These are phyloP conservation scores for Penicillium sp. DNA, from an alignment of 2,329 filamentous ascomycete species.

Conservation along the genomic window DNA sequence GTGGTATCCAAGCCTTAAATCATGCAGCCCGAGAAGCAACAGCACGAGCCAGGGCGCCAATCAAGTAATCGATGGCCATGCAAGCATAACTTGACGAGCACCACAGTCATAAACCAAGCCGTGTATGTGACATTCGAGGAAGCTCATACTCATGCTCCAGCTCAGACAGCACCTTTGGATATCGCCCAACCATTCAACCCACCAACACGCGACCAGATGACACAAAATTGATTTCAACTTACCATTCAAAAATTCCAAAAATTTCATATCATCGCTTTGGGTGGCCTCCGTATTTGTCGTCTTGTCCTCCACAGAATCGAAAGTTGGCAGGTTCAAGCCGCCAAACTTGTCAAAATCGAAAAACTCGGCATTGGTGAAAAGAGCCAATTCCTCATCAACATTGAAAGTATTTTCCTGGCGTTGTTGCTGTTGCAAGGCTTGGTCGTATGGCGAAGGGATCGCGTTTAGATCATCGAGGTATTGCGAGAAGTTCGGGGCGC, in stretches of 20 bases:
- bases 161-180: not conserved
- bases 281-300: constrained; percentile 20
- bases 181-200: constrained; percentile 6
- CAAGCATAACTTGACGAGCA: constrained; percentile 8
- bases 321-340: constrained; percentile 31
- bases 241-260: constrained; percentile 41
- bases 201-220: constrained; percentile 7
- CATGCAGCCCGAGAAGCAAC: constrained; percentile 13
- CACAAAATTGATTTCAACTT: too few relatives aligned
- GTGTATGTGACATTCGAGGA: constrained; percentile 9
- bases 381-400: constrained; percentile 65
- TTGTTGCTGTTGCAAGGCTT: constrained; percentile 54
- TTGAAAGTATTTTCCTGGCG: constrained; percentile 56
- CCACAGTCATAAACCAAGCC: constrained; percentile 2
- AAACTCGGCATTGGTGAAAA: constrained; percentile 79
- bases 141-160: too few relatives aligned
- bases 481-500: constrained; percentile 80
- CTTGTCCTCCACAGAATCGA: constrained; percentile 31
- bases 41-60: not conserved
- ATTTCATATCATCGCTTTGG: constrained; percentile 35
- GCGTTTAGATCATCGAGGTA: constrained; percentile 83
- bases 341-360: constrained; percentile 62
- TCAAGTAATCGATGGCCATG: constrained; percentile 6
- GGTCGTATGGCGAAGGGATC: constrained; percentile 58
- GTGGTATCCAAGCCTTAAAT: not conserved